Conservation (phyloP, 768 basidiomycete species). For the Kondoa subrosea region DNA sequence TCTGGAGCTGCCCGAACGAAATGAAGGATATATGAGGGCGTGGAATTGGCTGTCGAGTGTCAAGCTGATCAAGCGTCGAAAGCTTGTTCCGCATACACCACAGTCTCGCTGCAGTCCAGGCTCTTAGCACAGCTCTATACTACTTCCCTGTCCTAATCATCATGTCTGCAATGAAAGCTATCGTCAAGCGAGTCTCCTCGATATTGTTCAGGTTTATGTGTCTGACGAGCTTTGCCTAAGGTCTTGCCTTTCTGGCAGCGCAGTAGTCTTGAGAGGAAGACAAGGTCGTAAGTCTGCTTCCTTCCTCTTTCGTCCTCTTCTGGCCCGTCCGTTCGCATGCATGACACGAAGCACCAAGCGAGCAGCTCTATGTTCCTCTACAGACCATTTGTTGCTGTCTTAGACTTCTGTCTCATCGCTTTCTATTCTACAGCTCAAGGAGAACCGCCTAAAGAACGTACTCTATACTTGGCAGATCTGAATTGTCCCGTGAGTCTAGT, state of each 20-base stretch:
- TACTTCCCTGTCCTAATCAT: background rate
- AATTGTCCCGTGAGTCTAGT: conserved; percentile 22
- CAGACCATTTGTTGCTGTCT: too few relatives aligned
- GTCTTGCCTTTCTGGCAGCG: background rate
- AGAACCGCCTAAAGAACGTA: conserved; percentile 38
- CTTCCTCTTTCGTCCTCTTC: background rate
- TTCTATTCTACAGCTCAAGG: background rate
- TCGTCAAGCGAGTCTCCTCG: conserved; percentile 20
- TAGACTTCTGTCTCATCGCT: too few relatives aligned
- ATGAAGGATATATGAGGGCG: too few relatives aligned
- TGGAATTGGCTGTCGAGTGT: too few relatives aligned
- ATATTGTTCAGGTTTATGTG: conserved; percentile 11
- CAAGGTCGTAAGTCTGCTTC: background rate
- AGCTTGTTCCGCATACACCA: too few relatives aligned
- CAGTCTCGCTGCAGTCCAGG: too few relatives aligned
- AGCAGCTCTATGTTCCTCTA: too few relatives aligned
- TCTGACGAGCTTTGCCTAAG: conserved; percentile 15
- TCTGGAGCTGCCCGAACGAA: too few relatives aligned
- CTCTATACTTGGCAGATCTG: conserved; percentile 77
- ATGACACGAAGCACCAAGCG: too few relatives aligned
- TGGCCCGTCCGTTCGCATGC: background rate
- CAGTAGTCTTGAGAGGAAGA: background rate
- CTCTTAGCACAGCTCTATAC: too few relatives aligned
- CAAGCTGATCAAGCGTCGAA: too few relatives aligned
- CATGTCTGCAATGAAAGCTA: conserved; percentile 6